These are phyloP conservation scores for Elongisporangium anandrum DNA, from an alignment of 352 stramenopile species.

Conservation along the genomic window DNA sequence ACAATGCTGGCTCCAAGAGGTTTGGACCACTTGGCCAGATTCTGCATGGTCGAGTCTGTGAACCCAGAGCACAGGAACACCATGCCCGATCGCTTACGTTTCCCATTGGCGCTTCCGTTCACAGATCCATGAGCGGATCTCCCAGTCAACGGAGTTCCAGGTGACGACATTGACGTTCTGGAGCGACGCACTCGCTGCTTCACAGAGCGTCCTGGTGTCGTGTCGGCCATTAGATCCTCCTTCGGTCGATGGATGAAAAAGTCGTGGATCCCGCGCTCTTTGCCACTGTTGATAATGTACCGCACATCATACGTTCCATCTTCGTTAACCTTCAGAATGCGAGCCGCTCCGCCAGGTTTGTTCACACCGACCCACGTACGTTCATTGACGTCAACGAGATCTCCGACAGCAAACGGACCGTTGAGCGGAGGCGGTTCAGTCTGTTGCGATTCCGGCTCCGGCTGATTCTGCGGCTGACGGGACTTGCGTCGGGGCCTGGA, in stretches of 20 bases:
- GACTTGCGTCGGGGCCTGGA: neutral
- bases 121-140: neutral
- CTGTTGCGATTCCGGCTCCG: slow-evolving; percentile 6
- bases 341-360: slow-evolving; percentile 83
- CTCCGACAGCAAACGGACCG: slow-evolving; percentile 42
- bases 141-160: neutral
- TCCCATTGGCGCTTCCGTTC: slow-evolving; percentile 12
- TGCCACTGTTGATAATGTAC: slow-evolving; percentile 38
- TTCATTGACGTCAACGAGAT: slow-evolving; percentile 83
- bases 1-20: slow-evolving; percentile 43
- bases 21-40: slow-evolving; percentile 43
- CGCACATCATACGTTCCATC: slow-evolving; percentile 58
- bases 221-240: slow-evolving; percentile 33
- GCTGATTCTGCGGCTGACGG: slow-evolving; percentile 4
- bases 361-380: slow-evolving; percentile 92
- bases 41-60: slow-evolving; percentile 27
- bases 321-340: slow-evolving; percentile 60
- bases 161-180: slow-evolving; percentile 4
- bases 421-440: slow-evolving; percentile 14
- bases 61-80: slow-evolving; percentile 63
- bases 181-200: slow-evolving; percentile 18
- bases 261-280: slow-evolving; percentile 26
- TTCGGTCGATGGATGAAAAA: slow-evolving; percentile 32
- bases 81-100: slow-evolving; percentile 30
- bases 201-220: slow-evolving; percentile 29